Evolutionary conservation across 2,329 filamentous ascomycete genomes (phyloP).

Genomic region (Trichoderma guizhouense): DNA sequence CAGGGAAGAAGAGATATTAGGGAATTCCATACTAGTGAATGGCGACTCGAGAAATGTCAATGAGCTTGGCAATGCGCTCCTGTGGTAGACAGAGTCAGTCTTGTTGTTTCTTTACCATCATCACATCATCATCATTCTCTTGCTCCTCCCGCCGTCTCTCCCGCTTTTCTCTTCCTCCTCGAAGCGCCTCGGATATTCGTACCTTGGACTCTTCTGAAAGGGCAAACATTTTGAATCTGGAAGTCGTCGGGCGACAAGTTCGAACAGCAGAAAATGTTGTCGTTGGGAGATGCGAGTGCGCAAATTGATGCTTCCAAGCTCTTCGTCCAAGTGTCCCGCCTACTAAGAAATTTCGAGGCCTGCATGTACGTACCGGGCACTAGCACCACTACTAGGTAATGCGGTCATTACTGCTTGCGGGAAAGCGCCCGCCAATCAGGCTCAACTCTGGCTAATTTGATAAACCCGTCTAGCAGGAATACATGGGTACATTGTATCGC

Average conservation of each 20-base stretch:
- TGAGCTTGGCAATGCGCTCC: slow-evolving; percentile 97
- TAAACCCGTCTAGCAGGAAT: neutral
- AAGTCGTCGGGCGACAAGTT: neutral
- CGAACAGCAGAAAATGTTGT: neutral
- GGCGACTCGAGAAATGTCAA: slow-evolving; percentile 88
- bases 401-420: slow-evolving; percentile 7
- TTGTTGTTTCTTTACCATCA: neutral
- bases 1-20: neutral
- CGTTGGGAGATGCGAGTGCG: neutral
- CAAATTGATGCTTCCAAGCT: slow-evolving; percentile 14
- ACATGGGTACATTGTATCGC: neutral
- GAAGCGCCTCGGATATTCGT: slow-evolving; percentile 21
- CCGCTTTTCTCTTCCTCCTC: neutral
- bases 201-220: slow-evolving; percentile 99
- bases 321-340: slow-evolving; percentile 1
- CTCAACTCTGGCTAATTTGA: slow-evolving; percentile 30
- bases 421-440: slow-evolving; percentile 21
- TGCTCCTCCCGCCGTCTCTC: neutral
- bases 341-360: slow-evolving; percentile 18
- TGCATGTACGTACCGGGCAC: neutral
- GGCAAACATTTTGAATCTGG: slow-evolving; percentile 48
- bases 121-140: neutral
- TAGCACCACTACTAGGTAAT: neutral
- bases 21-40: slow-evolving; percentile 79
- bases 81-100: slow-evolving; percentile 36